Evolutionary conservation across 495 filamentous ascomycete species (phyloP).

Genomic region (Xylaria scruposa): DNA sequence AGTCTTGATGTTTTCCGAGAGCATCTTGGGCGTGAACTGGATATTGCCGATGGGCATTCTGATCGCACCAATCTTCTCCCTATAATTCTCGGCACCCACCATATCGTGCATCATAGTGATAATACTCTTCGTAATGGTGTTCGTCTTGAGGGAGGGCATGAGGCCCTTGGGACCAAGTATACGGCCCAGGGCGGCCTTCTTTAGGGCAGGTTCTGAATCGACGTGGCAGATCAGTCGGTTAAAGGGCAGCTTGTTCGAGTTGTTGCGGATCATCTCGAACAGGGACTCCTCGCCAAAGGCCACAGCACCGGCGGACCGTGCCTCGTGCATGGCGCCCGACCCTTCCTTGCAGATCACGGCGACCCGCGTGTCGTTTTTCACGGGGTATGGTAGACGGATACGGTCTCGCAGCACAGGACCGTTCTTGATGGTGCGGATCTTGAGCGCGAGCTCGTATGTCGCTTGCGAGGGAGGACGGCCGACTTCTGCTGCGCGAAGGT

Average conservation of each 20-base stretch:
- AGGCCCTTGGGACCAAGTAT: constrained; percentile 87
- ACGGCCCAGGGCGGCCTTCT: constrained; percentile 77
- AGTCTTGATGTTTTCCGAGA: constrained; percentile 82
- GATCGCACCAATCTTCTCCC: constrained; percentile 83
- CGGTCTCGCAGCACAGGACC: constrained; percentile 85
- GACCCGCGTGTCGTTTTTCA: constrained; percentile 83
- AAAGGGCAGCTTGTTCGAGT: constrained; percentile 69
- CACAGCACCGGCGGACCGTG: constrained; percentile 74
- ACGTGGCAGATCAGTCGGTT: constrained; percentile 88
- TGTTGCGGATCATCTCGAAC: constrained; percentile 75
- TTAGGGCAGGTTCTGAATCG: constrained; percentile 72
- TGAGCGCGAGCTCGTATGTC: constrained; percentile 90
- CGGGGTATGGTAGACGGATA: constrained; percentile 85
- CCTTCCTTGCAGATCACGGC: constrained; percentile 86
- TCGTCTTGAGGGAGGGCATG: constrained; percentile 88
- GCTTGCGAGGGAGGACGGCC: constrained; percentile 70
- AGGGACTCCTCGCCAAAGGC: constrained; percentile 85
- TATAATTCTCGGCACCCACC: constrained; percentile 83
- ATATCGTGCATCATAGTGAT: constrained; percentile 72
- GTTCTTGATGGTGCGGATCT: constrained; percentile 78
- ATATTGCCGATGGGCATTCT: constrained; percentile 89
- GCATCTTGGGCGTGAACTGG: constrained; percentile 83
- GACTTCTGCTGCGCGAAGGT: constrained; percentile 90
- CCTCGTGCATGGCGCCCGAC: constrained; percentile 70
- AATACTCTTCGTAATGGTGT: constrained; percentile 85